These are phyloP conservation scores for Cynara cardunculus DNA, from an alignment of 129 eudicot genomes.

Conservation along the genomic window DNA sequence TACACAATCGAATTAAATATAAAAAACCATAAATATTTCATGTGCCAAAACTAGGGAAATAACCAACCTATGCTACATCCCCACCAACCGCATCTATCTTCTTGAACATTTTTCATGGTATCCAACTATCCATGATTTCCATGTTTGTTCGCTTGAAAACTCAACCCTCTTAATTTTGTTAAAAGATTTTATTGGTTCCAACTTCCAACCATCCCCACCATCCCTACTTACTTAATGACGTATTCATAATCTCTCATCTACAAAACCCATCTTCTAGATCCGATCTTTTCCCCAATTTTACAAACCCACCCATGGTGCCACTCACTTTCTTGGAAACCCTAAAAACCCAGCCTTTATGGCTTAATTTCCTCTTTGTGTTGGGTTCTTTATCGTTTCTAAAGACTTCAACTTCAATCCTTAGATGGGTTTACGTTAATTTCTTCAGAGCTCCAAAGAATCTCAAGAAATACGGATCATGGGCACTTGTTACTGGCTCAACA, in stretches of 20 bases:
- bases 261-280: slow-evolving; percentile 26
- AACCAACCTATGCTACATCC: neutral
- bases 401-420: slow-evolving; percentile 47
- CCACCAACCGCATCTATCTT: neutral
- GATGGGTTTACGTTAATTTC: slow-evolving; percentile 79
- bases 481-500: slow-evolving; percentile 88
- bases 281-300: slow-evolving; percentile 12
- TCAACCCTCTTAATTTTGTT: neutral
- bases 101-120: neutral
- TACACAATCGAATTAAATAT: too few species aligned
- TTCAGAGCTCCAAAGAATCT: slow-evolving; percentile 73
- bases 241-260: slow-evolving; percentile 2
- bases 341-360: slow-evolving; percentile 68
- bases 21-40: neutral
- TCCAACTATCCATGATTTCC: neutral
- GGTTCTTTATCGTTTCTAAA: slow-evolving; percentile 45
- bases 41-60: neutral
- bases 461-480: slow-evolving; percentile 96
- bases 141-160: neutral
- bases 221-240: neutral
- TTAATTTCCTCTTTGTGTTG: slow-evolving; percentile 39
- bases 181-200: slow-evolving; percentile 24
- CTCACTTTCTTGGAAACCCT: slow-evolving; percentile 40
- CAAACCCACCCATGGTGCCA: slow-evolving; percentile 21
- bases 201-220: slow-evolving; percentile 24